Percentiles rank a stretch among this genome's conserved stretches.
These are phyloP conservation scores for Ajuga chamaepitys DNA, from an alignment of 257 asterid species.

Conservation along the genomic window DNA sequence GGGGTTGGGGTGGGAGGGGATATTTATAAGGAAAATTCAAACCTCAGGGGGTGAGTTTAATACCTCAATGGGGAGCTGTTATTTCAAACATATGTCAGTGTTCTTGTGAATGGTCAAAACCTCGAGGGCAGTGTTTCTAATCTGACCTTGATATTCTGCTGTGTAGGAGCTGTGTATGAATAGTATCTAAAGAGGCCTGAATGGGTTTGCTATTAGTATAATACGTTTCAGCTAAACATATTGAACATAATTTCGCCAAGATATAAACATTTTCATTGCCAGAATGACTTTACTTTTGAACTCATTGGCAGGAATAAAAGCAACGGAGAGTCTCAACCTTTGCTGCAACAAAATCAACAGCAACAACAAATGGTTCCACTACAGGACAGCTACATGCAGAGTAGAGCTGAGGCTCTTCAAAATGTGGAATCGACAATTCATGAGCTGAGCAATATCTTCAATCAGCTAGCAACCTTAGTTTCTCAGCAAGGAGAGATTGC, in stretches of 20 bases:
- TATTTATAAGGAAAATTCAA: no score
- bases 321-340: constrained; percentile 57
- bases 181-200: no score
- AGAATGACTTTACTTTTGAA: background rate
- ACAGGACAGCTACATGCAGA: constrained; percentile 75
- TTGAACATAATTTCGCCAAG: background rate
- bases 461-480: constrained; percentile 72
- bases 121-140: no score
- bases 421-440: constrained; percentile 66
- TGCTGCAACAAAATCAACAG: constrained; percentile 52
- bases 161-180: background rate
- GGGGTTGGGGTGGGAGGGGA: no score
- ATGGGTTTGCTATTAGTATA: no score
- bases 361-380: constrained; percentile 65
- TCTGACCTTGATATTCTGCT: background rate
- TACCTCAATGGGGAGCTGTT: no score
- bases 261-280: background rate
- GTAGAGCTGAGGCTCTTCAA: constrained; percentile 75
- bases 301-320: constrained; percentile 33
- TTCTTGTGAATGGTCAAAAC: no score
- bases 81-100: no score
- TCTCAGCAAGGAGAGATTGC: constrained; percentile 77
- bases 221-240: background rate
- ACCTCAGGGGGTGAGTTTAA: no score
- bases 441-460: constrained; percentile 65